These are phyloP conservation scores for Chrysopogon serrulatus DNA, from an alignment of 176 grass and related monocot genomes.

Conservation along the genomic window DNA sequence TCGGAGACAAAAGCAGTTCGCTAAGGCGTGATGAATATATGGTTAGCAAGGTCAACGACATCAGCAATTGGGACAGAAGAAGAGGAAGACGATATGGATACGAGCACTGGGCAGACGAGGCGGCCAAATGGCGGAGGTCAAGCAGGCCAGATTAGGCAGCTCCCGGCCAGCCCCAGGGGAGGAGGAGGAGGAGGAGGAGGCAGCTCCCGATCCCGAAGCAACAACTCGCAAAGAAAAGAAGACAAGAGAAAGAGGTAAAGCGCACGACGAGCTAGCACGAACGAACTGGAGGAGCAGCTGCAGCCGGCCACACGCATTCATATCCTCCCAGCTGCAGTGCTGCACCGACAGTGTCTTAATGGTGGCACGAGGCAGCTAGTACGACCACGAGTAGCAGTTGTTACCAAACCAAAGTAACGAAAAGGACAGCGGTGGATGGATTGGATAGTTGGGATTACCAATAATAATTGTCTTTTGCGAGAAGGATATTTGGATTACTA, in stretches of 20 bases:
- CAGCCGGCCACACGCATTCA: background rate
- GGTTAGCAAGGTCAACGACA: background rate
- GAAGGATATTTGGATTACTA: background rate
- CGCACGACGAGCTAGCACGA: too few species aligned
- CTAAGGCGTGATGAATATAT: background rate
- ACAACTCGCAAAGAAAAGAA: too few species aligned
- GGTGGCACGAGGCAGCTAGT: background rate
- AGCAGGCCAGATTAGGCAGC: background rate
- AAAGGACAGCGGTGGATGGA: background rate
- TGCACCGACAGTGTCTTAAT: background rate
- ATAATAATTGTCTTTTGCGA: too few species aligned
- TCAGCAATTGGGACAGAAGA: too few species aligned
- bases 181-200: too few species aligned
- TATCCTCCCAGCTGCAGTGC: background rate
- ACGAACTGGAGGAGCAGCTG: too few species aligned
- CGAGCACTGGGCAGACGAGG: background rate
- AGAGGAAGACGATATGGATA: background rate
- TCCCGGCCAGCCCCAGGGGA: too few species aligned
- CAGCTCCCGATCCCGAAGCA: too few species aligned
- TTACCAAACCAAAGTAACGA: background rate
- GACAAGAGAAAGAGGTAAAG: too few species aligned
- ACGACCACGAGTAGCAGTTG: background rate
- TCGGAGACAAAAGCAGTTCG: background rate
- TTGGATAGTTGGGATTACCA: background rate
- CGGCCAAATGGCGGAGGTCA: background rate